A percentile compares a stretch with the other conserved stretches of the same genome.
phyloP scores from a whole-genome alignment of 345 rosid species.

The Pelargonium nanum region DNA sequence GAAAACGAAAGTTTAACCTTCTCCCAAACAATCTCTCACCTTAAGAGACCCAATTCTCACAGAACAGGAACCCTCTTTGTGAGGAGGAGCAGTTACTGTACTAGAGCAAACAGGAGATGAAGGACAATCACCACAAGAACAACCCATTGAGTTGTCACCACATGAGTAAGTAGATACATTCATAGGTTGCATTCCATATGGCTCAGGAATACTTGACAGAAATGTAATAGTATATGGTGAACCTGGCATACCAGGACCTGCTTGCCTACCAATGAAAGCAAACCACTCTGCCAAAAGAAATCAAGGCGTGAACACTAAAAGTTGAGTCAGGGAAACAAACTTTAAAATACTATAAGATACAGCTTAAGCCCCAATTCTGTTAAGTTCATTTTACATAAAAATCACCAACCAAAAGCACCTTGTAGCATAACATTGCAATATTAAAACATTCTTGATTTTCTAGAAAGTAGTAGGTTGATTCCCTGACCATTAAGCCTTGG shows the following conservation, averaged over 20 bases:
- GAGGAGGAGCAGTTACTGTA: slow-evolving; percentile 38
- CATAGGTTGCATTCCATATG: slow-evolving; percentile 85
- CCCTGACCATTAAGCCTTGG: neutral
- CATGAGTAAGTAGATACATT: slow-evolving; percentile 81
- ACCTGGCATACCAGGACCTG: slow-evolving; percentile 48
- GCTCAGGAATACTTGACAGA: slow-evolving; percentile 38
- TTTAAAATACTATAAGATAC: neutral
- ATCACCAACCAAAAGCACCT: slow-evolving; percentile 1
- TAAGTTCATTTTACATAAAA: neutral
- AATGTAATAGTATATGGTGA: slow-evolving; percentile 80
- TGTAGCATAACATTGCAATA: neutral
- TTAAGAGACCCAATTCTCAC: slow-evolving; percentile 65
- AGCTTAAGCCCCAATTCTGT: neutral
- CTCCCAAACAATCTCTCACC: slow-evolving; percentile 27
- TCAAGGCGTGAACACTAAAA: slow-evolving; percentile 12
- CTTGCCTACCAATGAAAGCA: slow-evolving; percentile 75
- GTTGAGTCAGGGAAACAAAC: neutral
- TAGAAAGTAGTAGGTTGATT: too few species aligned
- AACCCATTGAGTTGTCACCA: slow-evolving; percentile 67
- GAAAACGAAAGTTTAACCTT: neutral
- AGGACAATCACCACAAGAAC: slow-evolving; percentile 98
- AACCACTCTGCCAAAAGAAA: slow-evolving; percentile 69
- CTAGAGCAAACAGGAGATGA: slow-evolving; percentile 62
- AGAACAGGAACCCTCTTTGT: slow-evolving; percentile 44
- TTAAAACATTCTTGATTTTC: neutral